Percentiles rank a stretch among this genome's conserved stretches.
phyloP scores from a whole-genome alignment of 495 filamentous ascomycete species.

The Cairneyella variabilis region DNA sequence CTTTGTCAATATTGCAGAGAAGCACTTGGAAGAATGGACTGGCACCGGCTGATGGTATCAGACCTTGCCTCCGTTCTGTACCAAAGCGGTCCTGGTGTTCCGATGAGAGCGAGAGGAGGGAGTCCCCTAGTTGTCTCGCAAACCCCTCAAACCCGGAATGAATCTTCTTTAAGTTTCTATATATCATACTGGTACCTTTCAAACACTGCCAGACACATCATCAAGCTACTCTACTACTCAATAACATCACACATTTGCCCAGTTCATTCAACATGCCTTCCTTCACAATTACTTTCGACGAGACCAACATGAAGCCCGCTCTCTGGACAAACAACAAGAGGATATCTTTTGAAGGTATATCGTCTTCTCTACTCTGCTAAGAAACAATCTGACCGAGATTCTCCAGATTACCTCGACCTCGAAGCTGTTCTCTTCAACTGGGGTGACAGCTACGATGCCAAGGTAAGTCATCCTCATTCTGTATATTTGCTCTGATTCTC shows the following conservation, averaged over 20 bases:
- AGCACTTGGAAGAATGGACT: too few species aligned
- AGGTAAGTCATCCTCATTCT: constrained; percentile 23
- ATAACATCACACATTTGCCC: background rate
- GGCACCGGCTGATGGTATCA: too few species aligned
- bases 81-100: background rate
- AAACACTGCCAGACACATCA: background rate
- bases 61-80: background rate
- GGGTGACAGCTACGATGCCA: constrained; percentile 81
- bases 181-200: too few species aligned
- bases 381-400: too few species aligned
- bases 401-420: constrained; percentile 51
- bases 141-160: background rate
- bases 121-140: background rate
- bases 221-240: background rate
- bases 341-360: constrained; percentile 12
- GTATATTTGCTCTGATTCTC: background rate
- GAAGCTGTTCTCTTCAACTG: constrained; percentile 61
- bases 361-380: background rate
- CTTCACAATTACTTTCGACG: constrained; percentile 12
- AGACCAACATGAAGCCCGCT: background rate
- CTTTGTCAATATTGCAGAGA: too few species aligned
- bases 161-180: background rate
- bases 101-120: background rate
- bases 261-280: constrained; percentile 11
- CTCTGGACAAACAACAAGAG: constrained; percentile 8